Conservation (phyloP, 768 basidiomycete genomes). For the Tulasnella sp. region DNA sequence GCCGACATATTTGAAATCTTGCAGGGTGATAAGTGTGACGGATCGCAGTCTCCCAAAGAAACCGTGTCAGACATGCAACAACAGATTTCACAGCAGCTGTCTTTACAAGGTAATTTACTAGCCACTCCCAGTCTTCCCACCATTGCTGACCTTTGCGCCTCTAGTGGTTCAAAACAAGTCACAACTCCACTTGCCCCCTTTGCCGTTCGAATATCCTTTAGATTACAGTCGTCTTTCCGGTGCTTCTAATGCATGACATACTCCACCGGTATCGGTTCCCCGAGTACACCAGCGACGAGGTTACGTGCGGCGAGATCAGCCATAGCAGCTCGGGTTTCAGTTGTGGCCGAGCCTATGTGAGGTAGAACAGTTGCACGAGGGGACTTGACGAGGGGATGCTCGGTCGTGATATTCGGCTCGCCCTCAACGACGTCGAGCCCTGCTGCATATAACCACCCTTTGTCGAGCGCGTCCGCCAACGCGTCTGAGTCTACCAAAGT, state of each 20-base stretch:
- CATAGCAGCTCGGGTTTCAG: conserved; percentile 81
- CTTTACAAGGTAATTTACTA: conserved; percentile 63
- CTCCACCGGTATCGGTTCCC: conserved; percentile 18
- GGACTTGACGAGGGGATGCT: conserved; percentile 75
- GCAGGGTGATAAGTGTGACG: conserved; percentile 81
- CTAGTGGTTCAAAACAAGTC: conserved; percentile 84
- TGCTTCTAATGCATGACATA: neutral
- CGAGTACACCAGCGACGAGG: conserved; percentile 49
- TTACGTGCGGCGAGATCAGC: conserved; percentile 66
- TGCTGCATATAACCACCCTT: conserved; percentile 82
- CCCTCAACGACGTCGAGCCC: conserved; percentile 92
- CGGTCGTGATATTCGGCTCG: conserved; percentile 63
- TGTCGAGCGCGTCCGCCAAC: conserved; percentile 65
- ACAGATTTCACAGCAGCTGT: conserved; percentile 86
- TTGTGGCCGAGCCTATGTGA: conserved; percentile 85
- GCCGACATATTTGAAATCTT: neutral
- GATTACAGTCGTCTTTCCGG: neutral
- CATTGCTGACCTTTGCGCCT: neutral
- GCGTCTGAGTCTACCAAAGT: conserved; percentile 87
- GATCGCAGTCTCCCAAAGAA: conserved; percentile 84
- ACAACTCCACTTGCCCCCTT: conserved; percentile 84
- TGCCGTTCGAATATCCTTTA: conserved; percentile 69
- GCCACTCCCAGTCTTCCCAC: neutral
- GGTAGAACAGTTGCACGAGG: conserved; percentile 79
- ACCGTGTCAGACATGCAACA: conserved; percentile 90